Percentiles rank a stretch among this genome's conserved stretches.
These are phyloP conservation scores for Syzygium oleosum DNA, from an alignment of 345 rosid species.

Conservation along the genomic window DNA sequence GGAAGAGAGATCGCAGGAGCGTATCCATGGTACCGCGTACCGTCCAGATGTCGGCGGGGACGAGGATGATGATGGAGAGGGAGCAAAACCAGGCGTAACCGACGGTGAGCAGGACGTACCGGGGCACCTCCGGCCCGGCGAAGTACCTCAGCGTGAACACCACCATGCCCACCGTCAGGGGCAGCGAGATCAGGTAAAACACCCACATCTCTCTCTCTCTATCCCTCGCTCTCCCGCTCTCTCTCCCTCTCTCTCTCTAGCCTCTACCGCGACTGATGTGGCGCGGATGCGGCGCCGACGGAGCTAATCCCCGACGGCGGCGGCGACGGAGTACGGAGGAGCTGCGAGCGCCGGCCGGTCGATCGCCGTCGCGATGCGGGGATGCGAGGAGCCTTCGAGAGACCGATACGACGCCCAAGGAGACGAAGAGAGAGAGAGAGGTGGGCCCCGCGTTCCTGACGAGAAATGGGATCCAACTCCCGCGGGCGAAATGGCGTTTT, in stretches of 20 bases:
- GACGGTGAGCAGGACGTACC: slow-evolving; percentile 86
- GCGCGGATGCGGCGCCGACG: background rate
- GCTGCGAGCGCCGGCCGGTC: background rate
- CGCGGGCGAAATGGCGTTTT: background rate
- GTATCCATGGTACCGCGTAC: slow-evolving; percentile 13
- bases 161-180: slow-evolving; percentile 92
- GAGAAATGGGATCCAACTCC: background rate
- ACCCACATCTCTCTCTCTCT: slow-evolving; percentile 74
- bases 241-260: background rate
- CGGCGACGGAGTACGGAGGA: background rate
- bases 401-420: background rate
- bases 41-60: slow-evolving; percentile 96
- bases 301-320: background rate
- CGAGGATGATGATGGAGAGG: slow-evolving; percentile 91
- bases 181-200: slow-evolving; percentile 94
- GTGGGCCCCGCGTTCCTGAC: background rate
- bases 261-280: background rate
- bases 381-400: background rate
- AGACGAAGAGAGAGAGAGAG: background rate
- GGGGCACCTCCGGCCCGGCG: slow-evolving; percentile 92
- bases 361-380: background rate
- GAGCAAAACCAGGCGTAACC: slow-evolving; percentile 99
- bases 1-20: background rate
- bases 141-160: slow-evolving; percentile 71
- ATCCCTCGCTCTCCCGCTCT: background rate